phyloP scores from a whole-genome alignment of 1,284 basidiomycete species.

The Pyrrhoderma noxium region DNA sequence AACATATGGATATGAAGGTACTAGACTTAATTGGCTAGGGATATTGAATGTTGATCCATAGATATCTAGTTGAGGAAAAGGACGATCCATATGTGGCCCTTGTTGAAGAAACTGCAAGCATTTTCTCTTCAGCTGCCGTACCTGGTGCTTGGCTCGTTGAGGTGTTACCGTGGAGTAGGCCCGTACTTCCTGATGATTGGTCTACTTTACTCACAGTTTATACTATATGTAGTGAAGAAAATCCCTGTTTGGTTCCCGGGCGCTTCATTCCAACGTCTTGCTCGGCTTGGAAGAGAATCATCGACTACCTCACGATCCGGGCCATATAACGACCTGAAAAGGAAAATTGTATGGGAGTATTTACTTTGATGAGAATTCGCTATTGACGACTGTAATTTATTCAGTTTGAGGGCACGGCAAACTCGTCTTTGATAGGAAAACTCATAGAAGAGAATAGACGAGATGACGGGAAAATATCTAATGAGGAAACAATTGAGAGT shows the following conservation, averaged over 20 bases:
- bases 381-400: neutral
- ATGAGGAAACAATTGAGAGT: too few relatives aligned
- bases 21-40: too few relatives aligned
- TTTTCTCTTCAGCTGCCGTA: slow-evolving; percentile 25
- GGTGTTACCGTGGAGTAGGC: slow-evolving; percentile 45
- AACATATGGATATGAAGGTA: too few relatives aligned
- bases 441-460: too few relatives aligned
- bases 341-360: neutral
- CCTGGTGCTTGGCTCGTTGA: slow-evolving; percentile 57
- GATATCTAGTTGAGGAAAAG: neutral
- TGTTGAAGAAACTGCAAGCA: neutral
- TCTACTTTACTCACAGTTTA: too few relatives aligned
- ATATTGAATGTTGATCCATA: neutral
- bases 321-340: neutral
- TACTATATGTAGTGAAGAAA: slow-evolving; percentile 39
- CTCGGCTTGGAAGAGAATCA: slow-evolving; percentile 23
- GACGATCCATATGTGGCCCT: neutral
- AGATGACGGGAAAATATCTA: too few relatives aligned
- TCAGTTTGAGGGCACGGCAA: too few relatives aligned
- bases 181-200: neutral
- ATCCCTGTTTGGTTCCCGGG: slow-evolving; percentile 62
- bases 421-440: too few relatives aligned
- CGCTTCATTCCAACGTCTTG: slow-evolving; percentile 47
- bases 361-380: neutral
- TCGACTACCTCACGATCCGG: neutral